Percentiles rank a stretch among this genome's conserved stretches.
Conservation (phyloP, 345 rosid species). For the Sisymbrium irio region DNA sequence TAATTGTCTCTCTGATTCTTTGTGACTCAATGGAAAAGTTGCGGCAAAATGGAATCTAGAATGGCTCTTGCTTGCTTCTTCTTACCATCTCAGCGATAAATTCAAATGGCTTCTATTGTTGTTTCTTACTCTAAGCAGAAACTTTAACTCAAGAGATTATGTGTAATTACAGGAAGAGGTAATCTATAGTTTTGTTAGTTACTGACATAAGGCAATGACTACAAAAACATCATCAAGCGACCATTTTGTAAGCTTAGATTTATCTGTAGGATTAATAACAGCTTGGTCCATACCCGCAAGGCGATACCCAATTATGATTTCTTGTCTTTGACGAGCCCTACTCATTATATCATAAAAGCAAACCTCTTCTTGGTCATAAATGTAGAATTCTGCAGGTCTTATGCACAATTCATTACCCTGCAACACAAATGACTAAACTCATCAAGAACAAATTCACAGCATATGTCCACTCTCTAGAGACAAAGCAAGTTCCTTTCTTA, state of each 20-base stretch:
- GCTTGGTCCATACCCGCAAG: constrained; percentile 66
- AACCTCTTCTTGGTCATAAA: constrained; percentile 78
- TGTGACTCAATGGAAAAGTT: too few species aligned
- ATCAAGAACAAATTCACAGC: not conserved
- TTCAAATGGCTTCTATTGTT: not conserved
- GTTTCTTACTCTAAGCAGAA: not conserved
- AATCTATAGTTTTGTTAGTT: constrained; percentile 12
- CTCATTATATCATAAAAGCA: constrained; percentile 69
- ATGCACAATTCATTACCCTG: constrained; percentile 91
- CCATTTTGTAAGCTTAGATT: constrained; percentile 69
- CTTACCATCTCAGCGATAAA: not conserved
- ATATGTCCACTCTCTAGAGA: not conserved
- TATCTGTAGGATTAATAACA: constrained; percentile 64
- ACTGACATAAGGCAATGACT: constrained; percentile 59
- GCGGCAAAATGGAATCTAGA: too few species aligned
- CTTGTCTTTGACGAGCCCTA: constrained; percentile 68
- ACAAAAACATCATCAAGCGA: constrained; percentile 81
- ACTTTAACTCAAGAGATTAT: not conserved
- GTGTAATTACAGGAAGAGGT: not conserved
- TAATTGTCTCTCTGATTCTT: too few species aligned
- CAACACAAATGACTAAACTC: constrained; percentile 15
- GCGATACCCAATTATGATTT: constrained; percentile 78
- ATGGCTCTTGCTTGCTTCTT: not conserved
- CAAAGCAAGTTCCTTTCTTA: not conserved
- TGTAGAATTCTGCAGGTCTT: constrained; percentile 85